Conservation (phyloP, 495 filamentous ascomycete genomes). For the Penicillium parvum region DNA sequence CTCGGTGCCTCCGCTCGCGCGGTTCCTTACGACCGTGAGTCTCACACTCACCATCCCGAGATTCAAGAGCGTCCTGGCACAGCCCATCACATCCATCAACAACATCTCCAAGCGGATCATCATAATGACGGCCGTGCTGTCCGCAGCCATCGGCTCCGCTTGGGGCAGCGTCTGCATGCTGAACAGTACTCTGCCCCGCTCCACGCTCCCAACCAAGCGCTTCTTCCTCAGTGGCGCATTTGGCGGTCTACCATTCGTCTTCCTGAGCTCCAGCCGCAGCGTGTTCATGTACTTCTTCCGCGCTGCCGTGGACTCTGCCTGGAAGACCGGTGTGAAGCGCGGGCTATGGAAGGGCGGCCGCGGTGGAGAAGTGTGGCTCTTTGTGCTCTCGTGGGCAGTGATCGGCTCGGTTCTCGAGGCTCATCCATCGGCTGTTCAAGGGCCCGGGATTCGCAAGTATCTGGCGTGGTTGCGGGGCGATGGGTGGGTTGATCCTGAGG, state of each 20-base stretch:
- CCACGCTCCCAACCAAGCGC: constrained; percentile 70
- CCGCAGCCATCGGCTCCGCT: constrained; percentile 69
- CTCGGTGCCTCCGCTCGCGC: constrained; percentile 72
- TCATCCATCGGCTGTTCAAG: constrained; percentile 61
- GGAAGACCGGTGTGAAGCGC: constrained; percentile 87
- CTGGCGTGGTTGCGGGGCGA: constrained; percentile 72
- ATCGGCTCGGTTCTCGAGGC: constrained; percentile 75
- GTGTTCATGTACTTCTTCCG: constrained; percentile 68
- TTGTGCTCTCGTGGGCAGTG: constrained; percentile 70
- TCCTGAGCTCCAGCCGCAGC: constrained; percentile 60
- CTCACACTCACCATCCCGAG: constrained; percentile 63
- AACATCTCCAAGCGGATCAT: constrained; percentile 57
- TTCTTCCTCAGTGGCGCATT: constrained; percentile 86
- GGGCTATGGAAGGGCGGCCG: constrained; percentile 76
- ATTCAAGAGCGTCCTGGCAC: constrained; percentile 58
- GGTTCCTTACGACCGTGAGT: constrained; percentile 68
- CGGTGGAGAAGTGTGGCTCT: constrained; percentile 77
- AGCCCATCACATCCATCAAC: constrained; percentile 62
- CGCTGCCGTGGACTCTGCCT: constrained; percentile 69
- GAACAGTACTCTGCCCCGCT: constrained; percentile 68
- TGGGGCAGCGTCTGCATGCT: constrained; percentile 90
- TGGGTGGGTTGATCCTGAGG: constrained; percentile 50
- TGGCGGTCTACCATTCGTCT: constrained; percentile 73
- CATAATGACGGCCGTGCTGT: constrained; percentile 66
- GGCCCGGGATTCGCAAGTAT: constrained; percentile 63